A percentile compares a stretch with the other conserved stretches of the same genome.
Conservation (phyloP, 257 asterid genomes). For the Solanum sejunctum region DNA sequence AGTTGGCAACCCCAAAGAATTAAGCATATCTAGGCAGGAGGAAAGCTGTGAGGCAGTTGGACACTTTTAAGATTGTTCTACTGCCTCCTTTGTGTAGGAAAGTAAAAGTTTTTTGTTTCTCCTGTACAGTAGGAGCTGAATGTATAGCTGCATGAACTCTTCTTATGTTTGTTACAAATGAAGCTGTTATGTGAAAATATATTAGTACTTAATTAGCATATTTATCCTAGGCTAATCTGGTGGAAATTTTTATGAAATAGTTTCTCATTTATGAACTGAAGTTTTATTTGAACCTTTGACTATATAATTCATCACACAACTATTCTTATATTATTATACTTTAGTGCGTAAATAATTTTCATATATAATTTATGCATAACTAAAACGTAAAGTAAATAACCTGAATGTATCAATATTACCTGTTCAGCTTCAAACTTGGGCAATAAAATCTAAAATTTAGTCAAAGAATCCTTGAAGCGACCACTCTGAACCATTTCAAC, state of each 20-base stretch:
- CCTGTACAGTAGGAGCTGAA: background rate
- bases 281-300: background rate
- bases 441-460: background rate
- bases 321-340: background rate
- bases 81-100: background rate
- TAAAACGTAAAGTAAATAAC: background rate
- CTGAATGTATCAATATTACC: background rate
- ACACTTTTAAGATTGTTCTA: background rate
- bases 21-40: background rate
- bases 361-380: background rate
- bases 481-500: background rate
- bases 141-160: background rate
- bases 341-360: background rate
- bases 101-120: background rate
- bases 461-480: background rate
- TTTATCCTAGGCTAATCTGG: background rate
- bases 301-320: background rate
- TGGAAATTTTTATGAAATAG: background rate
- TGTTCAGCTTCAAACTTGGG: background rate
- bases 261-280: background rate
- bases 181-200: background rate
- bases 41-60: background rate
- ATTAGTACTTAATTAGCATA: background rate
- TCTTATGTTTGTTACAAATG: background rate
- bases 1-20: background rate